Percentiles rank a stretch among this genome's conserved stretches.
These are phyloP conservation scores for Aspergillus flavus DNA, from an alignment of 2,329 filamentous ascomycete species.

Conservation along the genomic window DNA sequence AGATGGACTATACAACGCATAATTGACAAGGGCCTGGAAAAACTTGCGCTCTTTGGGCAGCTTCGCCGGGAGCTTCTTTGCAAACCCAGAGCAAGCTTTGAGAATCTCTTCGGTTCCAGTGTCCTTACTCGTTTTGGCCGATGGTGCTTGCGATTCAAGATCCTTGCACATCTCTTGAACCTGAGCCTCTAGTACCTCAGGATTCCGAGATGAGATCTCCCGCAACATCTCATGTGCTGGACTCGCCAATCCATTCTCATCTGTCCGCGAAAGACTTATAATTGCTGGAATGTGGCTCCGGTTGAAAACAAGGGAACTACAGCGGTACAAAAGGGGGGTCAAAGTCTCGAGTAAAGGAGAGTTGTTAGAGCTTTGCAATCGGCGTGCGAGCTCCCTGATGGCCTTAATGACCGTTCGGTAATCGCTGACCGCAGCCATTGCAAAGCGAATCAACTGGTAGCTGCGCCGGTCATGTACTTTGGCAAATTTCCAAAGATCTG, in stretches of 20 bases:
- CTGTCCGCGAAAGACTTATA: conserved; percentile 81
- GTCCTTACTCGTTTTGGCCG: conserved; percentile 67
- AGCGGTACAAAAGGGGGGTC: conserved; percentile 78
- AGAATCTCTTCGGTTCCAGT: conserved; percentile 81
- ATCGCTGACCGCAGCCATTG: conserved; percentile 82
- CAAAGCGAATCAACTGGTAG: conserved; percentile 86
- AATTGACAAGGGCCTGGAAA: conserved; percentile 76
- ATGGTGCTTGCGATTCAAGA: conserved; percentile 78
- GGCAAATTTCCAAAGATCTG: conserved; percentile 86
- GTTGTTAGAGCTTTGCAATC: conserved; percentile 68
- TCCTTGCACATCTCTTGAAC: conserved; percentile 89
- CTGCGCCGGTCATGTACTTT: conserved; percentile 86
- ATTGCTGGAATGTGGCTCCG: conserved; percentile 90
- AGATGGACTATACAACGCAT: conserved; percentile 79
- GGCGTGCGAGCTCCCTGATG: conserved; percentile 84
- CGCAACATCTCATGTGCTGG: conserved; percentile 87
- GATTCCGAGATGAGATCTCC: conserved; percentile 86
- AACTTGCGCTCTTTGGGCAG: conserved; percentile 82
- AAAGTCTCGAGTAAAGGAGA: conserved; percentile 74
- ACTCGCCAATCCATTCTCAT: conserved; percentile 74
- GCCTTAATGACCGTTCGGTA: conserved; percentile 89
- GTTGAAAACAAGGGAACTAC: conserved; percentile 86
- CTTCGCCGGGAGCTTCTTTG: conserved; percentile 80
- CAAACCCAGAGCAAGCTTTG: conserved; percentile 91
- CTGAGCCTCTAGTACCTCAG: conserved; percentile 88